These are phyloP conservation scores for Phellopilus nigrolimitatus DNA, from an alignment of 1,284 basidiomycete species.

Conservation along the genomic window DNA sequence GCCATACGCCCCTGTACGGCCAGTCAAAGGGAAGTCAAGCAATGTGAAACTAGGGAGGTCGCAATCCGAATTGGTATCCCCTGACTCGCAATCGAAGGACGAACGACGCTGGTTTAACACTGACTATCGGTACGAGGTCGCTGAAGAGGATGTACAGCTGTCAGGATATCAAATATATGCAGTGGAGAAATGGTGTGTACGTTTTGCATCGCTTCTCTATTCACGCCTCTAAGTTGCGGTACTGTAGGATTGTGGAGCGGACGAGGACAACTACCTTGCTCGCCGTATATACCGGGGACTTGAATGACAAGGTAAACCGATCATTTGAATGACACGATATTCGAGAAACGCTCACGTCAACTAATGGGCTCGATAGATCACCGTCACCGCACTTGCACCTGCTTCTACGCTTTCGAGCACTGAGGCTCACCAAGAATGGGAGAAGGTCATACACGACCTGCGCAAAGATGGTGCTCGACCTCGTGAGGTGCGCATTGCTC, in stretches of 20 bases:
- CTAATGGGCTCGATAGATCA: slow-evolving; percentile 41
- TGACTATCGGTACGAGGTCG: slow-evolving; percentile 39
- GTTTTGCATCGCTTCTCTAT: slow-evolving; percentile 16
- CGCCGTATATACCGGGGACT: slow-evolving; percentile 69
- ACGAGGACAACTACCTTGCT: slow-evolving; percentile 54
- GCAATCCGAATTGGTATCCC: slow-evolving; percentile 12
- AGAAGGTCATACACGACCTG: slow-evolving; percentile 52
- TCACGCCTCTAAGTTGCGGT: not conserved
- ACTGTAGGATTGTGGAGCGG: slow-evolving; percentile 61
- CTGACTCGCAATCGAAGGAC: slow-evolving; percentile 1
- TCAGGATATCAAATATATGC: slow-evolving; percentile 73
- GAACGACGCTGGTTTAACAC: slow-evolving; percentile 12
- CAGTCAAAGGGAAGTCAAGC: slow-evolving; percentile 13
- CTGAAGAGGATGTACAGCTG: slow-evolving; percentile 41
- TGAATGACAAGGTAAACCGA: slow-evolving; percentile 51
- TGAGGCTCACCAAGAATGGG: slow-evolving; percentile 54
- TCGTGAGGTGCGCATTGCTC: slow-evolving; percentile 42
- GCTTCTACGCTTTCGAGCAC: slow-evolving; percentile 34
- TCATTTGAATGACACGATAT: slow-evolving; percentile 14
- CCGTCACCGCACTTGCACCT: slow-evolving; percentile 52
- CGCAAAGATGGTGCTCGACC: slow-evolving; percentile 64
- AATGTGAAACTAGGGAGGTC: slow-evolving; percentile 6
- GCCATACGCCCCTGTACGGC: not conserved
- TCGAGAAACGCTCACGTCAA: not conserved
- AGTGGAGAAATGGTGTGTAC: slow-evolving; percentile 70